phyloP scores from a whole-genome alignment of 495 filamentous ascomycete genomes.

The Massariosphaeria phaeospora region DNA sequence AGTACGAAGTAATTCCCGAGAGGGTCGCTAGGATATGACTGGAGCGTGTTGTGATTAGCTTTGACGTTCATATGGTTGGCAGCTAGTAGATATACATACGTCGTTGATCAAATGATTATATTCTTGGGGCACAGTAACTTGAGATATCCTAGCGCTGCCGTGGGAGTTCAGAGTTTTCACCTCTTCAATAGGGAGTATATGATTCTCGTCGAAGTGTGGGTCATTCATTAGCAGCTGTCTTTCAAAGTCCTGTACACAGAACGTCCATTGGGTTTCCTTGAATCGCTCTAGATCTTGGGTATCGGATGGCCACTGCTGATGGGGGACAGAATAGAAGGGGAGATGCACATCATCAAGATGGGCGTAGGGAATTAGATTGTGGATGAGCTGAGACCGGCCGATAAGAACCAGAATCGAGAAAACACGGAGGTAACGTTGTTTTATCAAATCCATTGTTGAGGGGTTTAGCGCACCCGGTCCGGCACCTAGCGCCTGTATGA shows the following conservation, averaged over 20 bases:
- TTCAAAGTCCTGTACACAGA: constrained; percentile 39
- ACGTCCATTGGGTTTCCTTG: constrained; percentile 39
- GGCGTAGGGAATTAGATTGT: constrained; percentile 29
- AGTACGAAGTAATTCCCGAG: constrained; percentile 39
- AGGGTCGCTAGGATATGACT: no score
- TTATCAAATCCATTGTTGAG: no score
- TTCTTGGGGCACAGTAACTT: constrained; percentile 6
- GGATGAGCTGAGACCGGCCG: constrained; percentile 25
- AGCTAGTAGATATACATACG: constrained; percentile 3
- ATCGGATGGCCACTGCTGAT: constrained; percentile 1
- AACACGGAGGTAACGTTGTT: constrained; percentile 18
- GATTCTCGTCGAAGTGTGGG: background rate
- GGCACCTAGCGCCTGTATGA: no score
- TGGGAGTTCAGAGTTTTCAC: background rate
- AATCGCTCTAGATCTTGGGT: constrained; percentile 28
- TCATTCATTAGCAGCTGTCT: constrained; percentile 10
- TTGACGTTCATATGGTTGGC: background rate
- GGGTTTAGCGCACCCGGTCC: no score
- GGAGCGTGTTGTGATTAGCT: background rate
- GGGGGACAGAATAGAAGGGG: constrained; percentile 32
- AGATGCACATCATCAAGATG: constrained; percentile 31
- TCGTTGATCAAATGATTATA: constrained; percentile 6
- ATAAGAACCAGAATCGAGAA: constrained; percentile 37
- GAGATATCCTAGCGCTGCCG: background rate
- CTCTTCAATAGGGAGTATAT: constrained; percentile 12